Evolutionary conservation across 2,329 filamentous ascomycete genomes (phyloP), one percentile per base, ranked within the genome.

Genomic region (Fusarium caatingaense): DNA sequence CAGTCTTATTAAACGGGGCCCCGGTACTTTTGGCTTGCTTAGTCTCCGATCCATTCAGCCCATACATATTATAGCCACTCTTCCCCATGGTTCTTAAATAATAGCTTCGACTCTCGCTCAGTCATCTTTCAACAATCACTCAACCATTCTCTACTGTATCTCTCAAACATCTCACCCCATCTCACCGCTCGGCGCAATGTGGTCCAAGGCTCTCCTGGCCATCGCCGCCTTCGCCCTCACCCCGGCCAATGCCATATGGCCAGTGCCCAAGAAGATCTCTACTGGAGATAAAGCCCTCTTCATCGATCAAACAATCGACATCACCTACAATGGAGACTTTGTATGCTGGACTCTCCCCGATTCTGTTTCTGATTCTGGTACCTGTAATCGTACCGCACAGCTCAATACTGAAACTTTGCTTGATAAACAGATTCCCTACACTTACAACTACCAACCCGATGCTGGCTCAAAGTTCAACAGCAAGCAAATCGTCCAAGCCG

Each of bases 291-390:
- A 81, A 12, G 80, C 83, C 32, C 78, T 90, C 66, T 88, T 85
- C 78, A 86, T 90, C 73, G 80, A 83, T 65, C 78, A 84, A 64
- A 80, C 80, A 68, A 76, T 90, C 61, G 74, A 80, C 16, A 81
- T 90, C 62, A 88, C 85, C 41, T 90, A 89, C 76, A 89, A 90
- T 79, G 86, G 86, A 72, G 80, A 79, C 76, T 76, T 75, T 78
- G 87, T 89, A 88, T 76, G 86, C 76, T 84, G 78, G 80, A 75
- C 71, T 79, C 76, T 77, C 74, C 74, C 71, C 41, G 64, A 72
- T 72, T 72, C 70, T 50, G 59, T 72, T 69, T 72, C 72, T 69
- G 18, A 64, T 64, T 57, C 59, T 40, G 67, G 72, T 68, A 63
- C 69, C 40, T 68, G 71, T 68, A 66, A 70, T 56, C 42, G 68